Conservation (phyloP, 2,329 filamentous ascomycete genomes). For the Trichoderma sp. region DNA sequence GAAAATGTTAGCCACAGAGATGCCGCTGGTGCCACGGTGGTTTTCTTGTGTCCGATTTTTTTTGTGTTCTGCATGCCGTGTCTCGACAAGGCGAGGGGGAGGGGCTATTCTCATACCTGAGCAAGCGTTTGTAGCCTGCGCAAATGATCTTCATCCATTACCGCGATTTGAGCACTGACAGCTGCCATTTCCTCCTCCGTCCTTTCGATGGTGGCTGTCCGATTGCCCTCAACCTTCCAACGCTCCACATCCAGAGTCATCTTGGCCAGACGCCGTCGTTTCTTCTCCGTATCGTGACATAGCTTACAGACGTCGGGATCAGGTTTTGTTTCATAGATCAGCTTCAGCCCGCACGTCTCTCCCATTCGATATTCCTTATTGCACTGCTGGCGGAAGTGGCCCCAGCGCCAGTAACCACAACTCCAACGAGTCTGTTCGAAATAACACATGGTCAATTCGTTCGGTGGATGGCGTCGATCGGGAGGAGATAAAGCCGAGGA, state of each 20-base stretch:
- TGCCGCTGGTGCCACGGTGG: conserved; percentile 15
- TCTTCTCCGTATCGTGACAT: conserved; percentile 87
- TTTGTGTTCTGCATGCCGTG: not conserved
- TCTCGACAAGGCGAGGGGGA: not conserved
- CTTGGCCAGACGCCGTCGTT: conserved; percentile 70
- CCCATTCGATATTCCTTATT: conserved; percentile 92
- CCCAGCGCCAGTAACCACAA: conserved; percentile 94
- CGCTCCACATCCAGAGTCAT: conserved; percentile 72
- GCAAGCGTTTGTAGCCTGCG: conserved; percentile 35
- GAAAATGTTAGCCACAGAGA: conserved; percentile 21
- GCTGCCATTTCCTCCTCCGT: conserved; percentile 67
- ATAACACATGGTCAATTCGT: conserved; percentile 73
- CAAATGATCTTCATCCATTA: conserved; percentile 43
- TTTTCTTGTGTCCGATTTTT: not conserved
- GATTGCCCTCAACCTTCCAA: conserved; percentile 74
- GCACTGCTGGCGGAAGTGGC: conserved; percentile 88
- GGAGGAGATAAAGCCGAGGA: not conserved
- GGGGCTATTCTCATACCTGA: conserved; percentile 27
- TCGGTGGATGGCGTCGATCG: conserved; percentile 22
- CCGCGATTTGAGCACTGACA: conserved; percentile 58
- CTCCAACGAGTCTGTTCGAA: conserved; percentile 84
- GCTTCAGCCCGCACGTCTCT: conserved; percentile 92
- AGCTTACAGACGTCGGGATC: conserved; percentile 70
- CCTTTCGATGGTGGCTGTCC: conserved; percentile 68
- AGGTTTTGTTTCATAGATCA: conserved; percentile 71